Base-by-base conservation (phyloP, 1,284 basidiomycete genomes). In the Clitocybe nebularis region DNA sequence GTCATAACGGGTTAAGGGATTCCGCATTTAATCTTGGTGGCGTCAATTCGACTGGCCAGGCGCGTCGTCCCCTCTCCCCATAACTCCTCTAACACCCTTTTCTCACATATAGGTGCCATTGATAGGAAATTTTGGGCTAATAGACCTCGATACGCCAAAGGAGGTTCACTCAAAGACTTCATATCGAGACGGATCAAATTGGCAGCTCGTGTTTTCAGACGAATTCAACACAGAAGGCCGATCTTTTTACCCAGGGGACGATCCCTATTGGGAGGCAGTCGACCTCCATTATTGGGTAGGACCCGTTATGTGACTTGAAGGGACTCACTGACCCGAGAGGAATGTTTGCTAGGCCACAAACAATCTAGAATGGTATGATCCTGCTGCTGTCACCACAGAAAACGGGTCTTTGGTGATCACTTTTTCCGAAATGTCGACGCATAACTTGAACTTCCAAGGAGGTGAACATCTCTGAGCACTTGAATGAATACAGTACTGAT, bases 391-490 rank as follows among this genome's bases (percentile, higher is more conserved):
- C 44, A 89, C 81, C 0, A 99, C 95, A 1, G 63, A 62, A 29
- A 74, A 79, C 51, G 94, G 94, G 6, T 73, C 81, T 20, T 77
- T 99, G 23, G 75, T 84, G 48, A 89, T 98, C 55, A 90, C 84
- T 0, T 68, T 94, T 52, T 77, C 72, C 1, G 57, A 81, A 51
- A 80, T 77, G 55, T 48, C 60, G 24, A 84, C 68, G 34, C 84
- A 96, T 62, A 77, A 76, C 44, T 70, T 96, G 48, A 68, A 87
- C 53, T 95, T 81, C 60, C 76, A 82, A 55, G 79, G 86, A 47
- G 85, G 81, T 67, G 33, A 34, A 59, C 17, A 10, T 10, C 3
- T 6, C 30, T 30, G 21, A 19, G 21, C n/a, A n/a, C n/a, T n/a
- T n/a, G n/a, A n/a, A n/a, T n/a, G n/a, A n/a, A n/a, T n/a, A n/a